A percentile compares a stretch with the other conserved stretches of the same genome.
Evolutionary conservation across 1,284 basidiomycete species (phyloP).

Genomic region (Apiotrichum siamense): DNA sequence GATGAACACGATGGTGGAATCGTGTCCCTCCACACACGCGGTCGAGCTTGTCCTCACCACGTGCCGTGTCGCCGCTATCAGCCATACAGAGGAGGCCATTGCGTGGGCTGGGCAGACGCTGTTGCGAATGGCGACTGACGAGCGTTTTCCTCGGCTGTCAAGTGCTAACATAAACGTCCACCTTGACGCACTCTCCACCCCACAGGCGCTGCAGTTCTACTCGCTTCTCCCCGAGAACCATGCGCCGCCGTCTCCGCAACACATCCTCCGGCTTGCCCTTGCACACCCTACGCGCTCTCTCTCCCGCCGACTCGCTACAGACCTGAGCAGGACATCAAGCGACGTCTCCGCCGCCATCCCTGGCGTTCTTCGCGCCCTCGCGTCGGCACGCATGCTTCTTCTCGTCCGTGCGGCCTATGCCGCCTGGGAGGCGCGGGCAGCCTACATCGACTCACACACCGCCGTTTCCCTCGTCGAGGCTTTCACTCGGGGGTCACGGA

Average conservation of each 20-base stretch:
- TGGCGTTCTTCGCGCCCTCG: constrained; percentile 8
- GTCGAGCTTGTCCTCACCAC: constrained; percentile 12
- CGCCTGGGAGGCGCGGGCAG: not conserved
- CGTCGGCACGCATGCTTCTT: constrained; percentile 7
- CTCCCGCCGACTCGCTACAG: constrained; percentile 4
- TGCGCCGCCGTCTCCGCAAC: not conserved
- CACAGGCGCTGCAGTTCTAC: constrained; percentile 13
- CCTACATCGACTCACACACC: constrained; percentile 5
- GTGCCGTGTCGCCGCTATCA: constrained; percentile 4
- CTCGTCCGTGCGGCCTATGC: constrained; percentile 1
- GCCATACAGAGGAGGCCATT: not conserved
- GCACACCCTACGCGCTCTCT: not conserved
- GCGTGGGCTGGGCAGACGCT: constrained; percentile 9
- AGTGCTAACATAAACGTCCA: constrained; percentile 2
- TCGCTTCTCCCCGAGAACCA: constrained; percentile 1
- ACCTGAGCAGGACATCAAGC: not conserved
- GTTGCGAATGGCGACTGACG: constrained; percentile 7
- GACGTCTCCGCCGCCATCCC: constrained; percentile 7
- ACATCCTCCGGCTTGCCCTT: constrained; percentile 10
- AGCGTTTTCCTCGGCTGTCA: constrained; percentile 12
- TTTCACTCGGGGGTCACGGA: constrained; percentile 8
- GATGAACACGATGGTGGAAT: constrained; percentile 12
- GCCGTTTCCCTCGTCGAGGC: constrained; percentile 8
- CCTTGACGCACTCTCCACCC: not conserved
- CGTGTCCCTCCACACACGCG: not conserved